These are phyloP conservation scores for Vaccinium macrocarpon DNA, from an alignment of 148 eudicot species.

Conservation along the genomic window DNA sequence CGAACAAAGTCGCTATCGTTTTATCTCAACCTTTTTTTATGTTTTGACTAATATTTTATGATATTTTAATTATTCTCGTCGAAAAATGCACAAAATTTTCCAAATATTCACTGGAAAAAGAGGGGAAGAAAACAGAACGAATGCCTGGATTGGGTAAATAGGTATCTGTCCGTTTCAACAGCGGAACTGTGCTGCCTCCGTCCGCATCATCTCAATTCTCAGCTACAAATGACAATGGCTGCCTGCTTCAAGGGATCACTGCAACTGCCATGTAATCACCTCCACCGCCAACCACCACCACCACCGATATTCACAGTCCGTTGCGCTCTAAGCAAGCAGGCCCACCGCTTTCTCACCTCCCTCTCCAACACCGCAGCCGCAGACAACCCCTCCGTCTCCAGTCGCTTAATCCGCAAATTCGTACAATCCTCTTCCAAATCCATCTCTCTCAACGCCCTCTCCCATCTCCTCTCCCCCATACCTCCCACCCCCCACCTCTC, in stretches of 20 bases:
- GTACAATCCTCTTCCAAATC: constrained; percentile 58
- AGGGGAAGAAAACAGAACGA: no score
- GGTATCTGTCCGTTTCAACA: no score
- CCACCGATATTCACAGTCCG: background rate
- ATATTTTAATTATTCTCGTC: no score
- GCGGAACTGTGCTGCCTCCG: background rate
- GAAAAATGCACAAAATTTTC: no score
- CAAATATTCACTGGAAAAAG: no score
- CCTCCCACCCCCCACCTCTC: constrained; percentile 46
- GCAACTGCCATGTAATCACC: constrained; percentile 17
- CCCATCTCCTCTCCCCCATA: constrained; percentile 60
- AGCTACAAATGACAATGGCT: constrained; percentile 1
- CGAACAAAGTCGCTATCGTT: no score
- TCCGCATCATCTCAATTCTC: background rate
- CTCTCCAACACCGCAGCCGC: constrained; percentile 30
- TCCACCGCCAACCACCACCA: background rate
- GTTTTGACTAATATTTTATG: no score
- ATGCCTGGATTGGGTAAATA: background rate
- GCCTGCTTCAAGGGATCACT: background rate
- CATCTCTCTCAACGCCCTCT: constrained; percentile 44
- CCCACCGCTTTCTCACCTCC: constrained; percentile 58
- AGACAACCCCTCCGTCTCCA: constrained; percentile 31
- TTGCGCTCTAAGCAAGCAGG: constrained; percentile 54
- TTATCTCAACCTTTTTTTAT: no score
- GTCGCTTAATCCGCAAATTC: constrained; percentile 56